Percentiles rank a stretch among this genome's conserved stretches.
phyloP scores from a whole-genome alignment of 2,329 filamentous ascomycete species.

The Venturia effusa region DNA sequence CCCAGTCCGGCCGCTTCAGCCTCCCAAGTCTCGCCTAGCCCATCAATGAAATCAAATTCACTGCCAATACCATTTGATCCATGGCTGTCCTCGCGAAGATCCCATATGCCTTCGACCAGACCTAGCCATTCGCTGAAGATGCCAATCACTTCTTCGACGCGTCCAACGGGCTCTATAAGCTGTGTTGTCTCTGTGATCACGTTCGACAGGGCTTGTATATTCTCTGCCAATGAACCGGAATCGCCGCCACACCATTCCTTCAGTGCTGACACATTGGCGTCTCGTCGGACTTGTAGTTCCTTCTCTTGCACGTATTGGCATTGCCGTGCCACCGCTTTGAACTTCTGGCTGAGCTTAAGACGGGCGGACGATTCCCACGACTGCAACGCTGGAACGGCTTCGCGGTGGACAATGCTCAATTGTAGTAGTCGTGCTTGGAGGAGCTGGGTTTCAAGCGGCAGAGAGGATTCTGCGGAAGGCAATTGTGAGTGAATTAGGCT shows the following conservation, averaged over 20 bases:
- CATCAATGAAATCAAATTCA: constrained; percentile 8
- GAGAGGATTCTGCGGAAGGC: background rate
- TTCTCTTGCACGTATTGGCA: constrained; percentile 24
- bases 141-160: constrained; percentile 20
- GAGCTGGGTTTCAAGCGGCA: constrained; percentile 18
- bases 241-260: constrained; percentile 23
- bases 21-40: constrained; percentile 18
- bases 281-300: constrained; percentile 25
- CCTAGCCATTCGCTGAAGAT: constrained; percentile 24
- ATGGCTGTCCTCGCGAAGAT: constrained; percentile 12
- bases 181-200: constrained; percentile 26
- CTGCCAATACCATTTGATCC: background rate
- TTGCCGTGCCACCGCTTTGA: constrained; percentile 26
- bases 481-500: constrained; percentile 11
- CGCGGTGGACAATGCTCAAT: constrained; percentile 25
- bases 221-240: constrained; percentile 21
- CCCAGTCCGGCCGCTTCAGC: constrained; percentile 23
- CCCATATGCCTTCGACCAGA: constrained; percentile 22
- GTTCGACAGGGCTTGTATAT: constrained; percentile 25
- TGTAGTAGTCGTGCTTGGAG: constrained; percentile 29
- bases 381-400: constrained; percentile 16
- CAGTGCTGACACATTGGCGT: constrained; percentile 25
- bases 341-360: constrained; percentile 20
- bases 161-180: constrained; percentile 22
- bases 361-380: constrained; percentile 26